A percentile compares a stretch with the other conserved stretches of the same genome.
phyloP scores from a whole-genome alignment of 306 rosid species.

The Glycyrrhiza uralensis region DNA sequence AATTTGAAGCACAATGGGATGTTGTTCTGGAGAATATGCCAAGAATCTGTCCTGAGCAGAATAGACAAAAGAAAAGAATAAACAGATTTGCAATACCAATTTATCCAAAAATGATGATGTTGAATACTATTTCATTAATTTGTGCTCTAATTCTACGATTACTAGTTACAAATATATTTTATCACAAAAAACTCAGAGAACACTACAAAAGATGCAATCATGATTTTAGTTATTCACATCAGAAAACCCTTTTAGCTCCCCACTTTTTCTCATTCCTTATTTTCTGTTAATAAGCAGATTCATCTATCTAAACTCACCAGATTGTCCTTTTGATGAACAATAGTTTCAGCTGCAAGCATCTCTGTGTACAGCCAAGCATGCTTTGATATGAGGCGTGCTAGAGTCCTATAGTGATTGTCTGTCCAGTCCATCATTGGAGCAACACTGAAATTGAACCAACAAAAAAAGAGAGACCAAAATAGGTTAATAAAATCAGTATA shows the following conservation, averaged over 20 bases:
- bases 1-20: slow-evolving; percentile 93
- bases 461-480: background rate
- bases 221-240: background rate
- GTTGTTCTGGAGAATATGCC: slow-evolving; percentile 81
- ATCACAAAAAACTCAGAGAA: background rate
- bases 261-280: background rate
- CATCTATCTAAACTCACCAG: slow-evolving; percentile 52
- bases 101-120: background rate
- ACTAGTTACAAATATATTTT: background rate
- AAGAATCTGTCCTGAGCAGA: slow-evolving; percentile 93
- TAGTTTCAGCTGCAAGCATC: slow-evolving; percentile 94
- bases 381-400: slow-evolving; percentile 78
- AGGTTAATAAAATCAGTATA: background rate
- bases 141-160: background rate
- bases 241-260: background rate
- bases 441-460: slow-evolving; percentile 51
- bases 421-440: slow-evolving; percentile 99
- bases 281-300: slow-evolving; percentile 6
- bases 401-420: slow-evolving; percentile 84
- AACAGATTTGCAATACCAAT: background rate
- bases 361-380: slow-evolving; percentile 95
- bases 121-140: background rate
- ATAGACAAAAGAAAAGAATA: slow-evolving; percentile 18
- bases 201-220: background rate
- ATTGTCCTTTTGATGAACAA: slow-evolving; percentile 77